Conservation (phyloP, 306 rosid genomes). For the Trifolium pratense region DNA sequence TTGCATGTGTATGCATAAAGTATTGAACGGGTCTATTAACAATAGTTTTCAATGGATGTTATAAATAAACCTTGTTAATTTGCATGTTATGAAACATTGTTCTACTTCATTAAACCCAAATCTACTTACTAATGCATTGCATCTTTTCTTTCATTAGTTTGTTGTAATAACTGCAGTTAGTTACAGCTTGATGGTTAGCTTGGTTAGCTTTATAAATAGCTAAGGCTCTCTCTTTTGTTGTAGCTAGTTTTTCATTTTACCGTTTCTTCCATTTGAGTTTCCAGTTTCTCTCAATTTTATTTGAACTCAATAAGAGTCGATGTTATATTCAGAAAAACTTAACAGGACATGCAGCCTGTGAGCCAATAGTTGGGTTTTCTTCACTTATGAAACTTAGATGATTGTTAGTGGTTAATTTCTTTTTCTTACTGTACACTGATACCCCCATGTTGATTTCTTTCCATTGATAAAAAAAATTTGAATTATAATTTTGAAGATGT, state of each 20-base stretch:
- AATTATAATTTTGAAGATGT: not conserved
- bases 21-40: not conserved
- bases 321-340: not conserved
- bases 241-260: not conserved
- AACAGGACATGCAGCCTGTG: not conserved
- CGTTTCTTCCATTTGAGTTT: not conserved
- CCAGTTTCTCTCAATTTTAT: not conserved
- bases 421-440: conserved; percentile 1
- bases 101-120: not conserved
- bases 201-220: not conserved
- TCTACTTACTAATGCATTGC: not conserved
- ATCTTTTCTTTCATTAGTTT: not conserved
- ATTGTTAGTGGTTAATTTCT: not conserved
- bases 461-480: not conserved
- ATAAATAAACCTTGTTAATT: not conserved
- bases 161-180: not conserved
- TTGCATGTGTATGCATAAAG: not conserved
- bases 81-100: not conserved
- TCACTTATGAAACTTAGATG: not conserved
- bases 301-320: not conserved
- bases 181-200: not conserved
- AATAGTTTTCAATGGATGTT: not conserved
- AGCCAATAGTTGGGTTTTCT: conserved; percentile 7
- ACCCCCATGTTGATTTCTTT: not conserved
- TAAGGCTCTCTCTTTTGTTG: not conserved